These are phyloP conservation scores for Boletus reticuloceps DNA, from an alignment of 768 basidiomycete genomes.

Conservation along the genomic window DNA sequence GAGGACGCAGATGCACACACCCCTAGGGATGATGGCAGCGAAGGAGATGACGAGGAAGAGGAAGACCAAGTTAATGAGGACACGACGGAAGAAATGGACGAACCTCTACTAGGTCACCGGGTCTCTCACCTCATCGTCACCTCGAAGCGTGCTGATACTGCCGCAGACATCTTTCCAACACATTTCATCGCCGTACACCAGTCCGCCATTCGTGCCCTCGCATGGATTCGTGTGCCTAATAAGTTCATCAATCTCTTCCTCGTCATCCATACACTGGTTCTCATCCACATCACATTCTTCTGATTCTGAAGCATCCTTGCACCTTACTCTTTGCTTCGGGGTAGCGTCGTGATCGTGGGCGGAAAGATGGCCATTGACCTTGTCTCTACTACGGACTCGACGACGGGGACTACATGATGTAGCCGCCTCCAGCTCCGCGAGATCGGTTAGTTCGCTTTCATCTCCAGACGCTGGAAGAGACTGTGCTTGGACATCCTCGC, in stretches of 20 bases:
- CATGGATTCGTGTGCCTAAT: too few species aligned
- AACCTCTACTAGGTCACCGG: too few species aligned
- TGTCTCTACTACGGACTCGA: constrained; percentile 67
- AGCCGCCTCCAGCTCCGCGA: constrained; percentile 53
- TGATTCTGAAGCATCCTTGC: constrained; percentile 33
- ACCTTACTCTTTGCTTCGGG: constrained; percentile 47
- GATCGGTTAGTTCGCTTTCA: constrained; percentile 70
- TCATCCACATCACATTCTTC: constrained; percentile 35
- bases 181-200: too few species aligned
- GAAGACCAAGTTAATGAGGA: too few species aligned
- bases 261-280: constrained; percentile 28
- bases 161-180: too few species aligned
- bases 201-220: too few species aligned
- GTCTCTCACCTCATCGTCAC: too few species aligned
- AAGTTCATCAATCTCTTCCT: constrained; percentile 59
- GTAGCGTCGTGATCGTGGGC: constrained; percentile 31
- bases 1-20: too few species aligned
- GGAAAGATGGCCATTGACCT: constrained; percentile 17
- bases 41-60: too few species aligned
- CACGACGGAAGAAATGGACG: too few species aligned
- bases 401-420: constrained; percentile 60
- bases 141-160: too few species aligned
- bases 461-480: constrained; percentile 32
- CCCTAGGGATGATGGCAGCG: too few species aligned
- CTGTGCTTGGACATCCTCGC: constrained; percentile 42